Base-by-base conservation (phyloP, 2,329 filamentous ascomycete species). In the Dothistroma pini region DNA sequence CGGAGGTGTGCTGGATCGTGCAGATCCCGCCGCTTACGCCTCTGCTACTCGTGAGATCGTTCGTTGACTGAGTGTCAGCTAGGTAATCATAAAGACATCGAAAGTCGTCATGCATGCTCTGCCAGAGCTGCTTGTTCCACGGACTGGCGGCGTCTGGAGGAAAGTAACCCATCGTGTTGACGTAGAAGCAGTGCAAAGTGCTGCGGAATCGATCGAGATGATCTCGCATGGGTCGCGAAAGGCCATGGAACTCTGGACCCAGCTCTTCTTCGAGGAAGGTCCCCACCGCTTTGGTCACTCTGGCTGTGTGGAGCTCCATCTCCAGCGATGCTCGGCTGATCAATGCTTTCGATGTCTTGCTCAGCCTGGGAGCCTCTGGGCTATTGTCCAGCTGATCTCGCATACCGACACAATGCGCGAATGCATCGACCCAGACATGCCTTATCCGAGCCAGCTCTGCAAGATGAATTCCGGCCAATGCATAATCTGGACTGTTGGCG, bases 331-430 rank as follows among this genome's bases (percentile, higher is more conserved):
- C 83, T 51, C 82, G 80, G 16, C 83, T 84, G 32, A 93, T 84
- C 7, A 90, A 79, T n/a, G 84, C 83, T 63, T 85, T 85, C 1
- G 88, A 87, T 1, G 80, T 58, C 6, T 62, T 29, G 29, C 56
- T 56, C 75, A 83, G 67, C 77, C 88, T 86, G 72, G 82, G 77
- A 63, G 86, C 89, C 63, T 89, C 89, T 1, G 81, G 72, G 65
- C 82, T 84, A 6, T 75, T 69, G 47, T 80, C 77, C 5, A 93
- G 63, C 29, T 78, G 78, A 21, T 89, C 84, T 62, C 83, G 84
- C 89, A 93, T 92, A 49, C 90, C 90, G 38, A 89, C 87, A 70
- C 89, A 91, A 70, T 95, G 90, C 14, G 84, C 82, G 74, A 93
- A 91, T 0, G 90, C 86, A 69, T 90, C 83, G 11, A 86, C 81